phyloP scores from a whole-genome alignment of 768 basidiomycete species.

The Panaeolus cyanescens region DNA sequence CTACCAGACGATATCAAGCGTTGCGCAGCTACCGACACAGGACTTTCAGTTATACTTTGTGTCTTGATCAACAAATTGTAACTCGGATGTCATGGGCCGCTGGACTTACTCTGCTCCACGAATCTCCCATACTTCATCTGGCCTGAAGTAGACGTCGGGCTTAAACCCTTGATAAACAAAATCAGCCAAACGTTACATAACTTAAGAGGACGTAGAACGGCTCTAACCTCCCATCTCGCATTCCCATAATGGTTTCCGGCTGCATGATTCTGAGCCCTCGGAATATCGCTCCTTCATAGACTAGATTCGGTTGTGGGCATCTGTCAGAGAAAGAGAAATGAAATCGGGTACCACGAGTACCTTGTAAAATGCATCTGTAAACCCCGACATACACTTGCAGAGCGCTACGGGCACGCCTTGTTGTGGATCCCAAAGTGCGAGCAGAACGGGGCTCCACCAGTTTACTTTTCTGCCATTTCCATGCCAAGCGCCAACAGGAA shows the following conservation, averaged over 20 bases:
- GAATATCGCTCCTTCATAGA: conserved; percentile 66
- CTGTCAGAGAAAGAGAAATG: background rate
- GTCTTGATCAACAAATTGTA: conserved; percentile 9
- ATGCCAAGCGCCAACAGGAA: conserved; percentile 84
- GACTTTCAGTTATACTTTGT: conserved; percentile 76
- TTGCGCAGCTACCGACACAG: conserved; percentile 79
- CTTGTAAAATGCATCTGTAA: conserved; percentile 83
- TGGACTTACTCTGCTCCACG: conserved; percentile 64
- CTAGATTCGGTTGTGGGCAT: conserved; percentile 46
- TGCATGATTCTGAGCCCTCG: conserved; percentile 53
- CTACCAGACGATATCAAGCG: conserved; percentile 52
- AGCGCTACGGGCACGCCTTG: conserved; percentile 69
- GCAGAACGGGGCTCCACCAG: conserved; percentile 91
- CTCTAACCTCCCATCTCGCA: conserved; percentile 64
- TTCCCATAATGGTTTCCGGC: conserved; percentile 53
- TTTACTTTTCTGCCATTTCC: conserved; percentile 86
- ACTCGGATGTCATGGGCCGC: background rate
- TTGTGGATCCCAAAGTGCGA: conserved; percentile 72
- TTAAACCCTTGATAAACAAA: conserved; percentile 46
- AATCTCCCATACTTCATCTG: conserved; percentile 88
- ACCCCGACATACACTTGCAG: conserved; percentile 93
- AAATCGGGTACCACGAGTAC: conserved; percentile 31
- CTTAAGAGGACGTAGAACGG: conserved; percentile 5
- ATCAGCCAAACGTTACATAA: background rate
- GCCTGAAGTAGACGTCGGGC: conserved; percentile 71